Conservation (phyloP, 768 basidiomycete species). For the Macrocybe gigantea region DNA sequence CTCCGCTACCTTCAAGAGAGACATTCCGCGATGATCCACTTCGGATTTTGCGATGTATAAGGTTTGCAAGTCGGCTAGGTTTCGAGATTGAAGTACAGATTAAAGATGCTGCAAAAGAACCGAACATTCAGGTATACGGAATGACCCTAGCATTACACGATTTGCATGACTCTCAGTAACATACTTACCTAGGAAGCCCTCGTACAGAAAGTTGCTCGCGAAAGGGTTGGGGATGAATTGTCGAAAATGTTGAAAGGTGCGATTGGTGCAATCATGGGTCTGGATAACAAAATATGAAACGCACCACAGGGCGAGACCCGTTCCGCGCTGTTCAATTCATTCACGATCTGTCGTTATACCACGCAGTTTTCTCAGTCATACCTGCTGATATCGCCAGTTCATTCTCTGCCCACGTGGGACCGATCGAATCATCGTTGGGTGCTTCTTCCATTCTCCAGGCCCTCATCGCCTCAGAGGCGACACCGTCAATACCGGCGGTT, state of each 20-base stretch:
- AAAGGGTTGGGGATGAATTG: slow-evolving; percentile 88
- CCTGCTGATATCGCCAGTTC: slow-evolving; percentile 35
- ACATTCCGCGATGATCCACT: slow-evolving; percentile 95
- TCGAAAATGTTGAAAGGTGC: slow-evolving; percentile 91
- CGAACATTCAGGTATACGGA: slow-evolving; percentile 53
- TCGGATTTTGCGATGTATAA: slow-evolving; percentile 81
- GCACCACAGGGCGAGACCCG: slow-evolving; percentile 61
- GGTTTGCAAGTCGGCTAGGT: slow-evolving; percentile 90
- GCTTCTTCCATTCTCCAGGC: slow-evolving; percentile 55
- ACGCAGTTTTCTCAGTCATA: slow-evolving; percentile 54
- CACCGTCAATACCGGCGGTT: slow-evolving; percentile 30
- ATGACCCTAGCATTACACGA: neutral
- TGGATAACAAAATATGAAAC: neutral
- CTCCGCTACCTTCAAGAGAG: slow-evolving; percentile 78
- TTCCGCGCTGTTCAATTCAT: slow-evolving; percentile 72
- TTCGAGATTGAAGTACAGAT: slow-evolving; percentile 73
- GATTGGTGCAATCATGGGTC: slow-evolving; percentile 2
- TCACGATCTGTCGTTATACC: slow-evolving; percentile 63
- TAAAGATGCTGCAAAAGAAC: slow-evolving; percentile 52
- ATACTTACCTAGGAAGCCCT: slow-evolving; percentile 48
- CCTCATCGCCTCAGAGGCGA: slow-evolving; percentile 29
- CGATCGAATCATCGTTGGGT: slow-evolving; percentile 39
- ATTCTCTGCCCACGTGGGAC: slow-evolving; percentile 38
- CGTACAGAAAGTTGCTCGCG: slow-evolving; percentile 77
- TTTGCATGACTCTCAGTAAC: slow-evolving; percentile 17